Percentiles rank a stretch among this genome's conserved stretches.
phyloP scores from a whole-genome alignment of 2,329 filamentous ascomycete genomes.

The Fusarium austroafricanum region DNA sequence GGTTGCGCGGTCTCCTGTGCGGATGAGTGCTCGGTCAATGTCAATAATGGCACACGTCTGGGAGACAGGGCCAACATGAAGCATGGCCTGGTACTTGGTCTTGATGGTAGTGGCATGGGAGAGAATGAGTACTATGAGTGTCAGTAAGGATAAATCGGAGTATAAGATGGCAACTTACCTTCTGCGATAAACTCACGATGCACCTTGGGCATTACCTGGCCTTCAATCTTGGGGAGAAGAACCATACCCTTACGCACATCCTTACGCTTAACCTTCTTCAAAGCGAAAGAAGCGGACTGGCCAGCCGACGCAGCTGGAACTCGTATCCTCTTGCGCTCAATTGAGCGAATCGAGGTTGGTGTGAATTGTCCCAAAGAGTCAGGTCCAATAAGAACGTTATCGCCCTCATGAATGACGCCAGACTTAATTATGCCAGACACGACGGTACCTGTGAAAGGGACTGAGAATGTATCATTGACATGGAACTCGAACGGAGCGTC shows the following conservation, averaged over 20 bases:
- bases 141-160: constrained; percentile 8
- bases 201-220: constrained; percentile 75
- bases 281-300: constrained; percentile 90
- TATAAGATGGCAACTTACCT: constrained; percentile 57
- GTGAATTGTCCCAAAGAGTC: constrained; percentile 92
- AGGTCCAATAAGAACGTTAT: constrained; percentile 87
- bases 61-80: constrained; percentile 93
- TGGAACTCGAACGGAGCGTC: constrained; percentile 93
- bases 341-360: constrained; percentile 87
- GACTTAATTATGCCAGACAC: constrained; percentile 93
- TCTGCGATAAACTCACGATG: constrained; percentile 83
- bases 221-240: constrained; percentile 85
- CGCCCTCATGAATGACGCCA: constrained; percentile 89
- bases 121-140: constrained; percentile 80
- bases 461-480: constrained; percentile 97
- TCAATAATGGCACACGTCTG: constrained; percentile 98
- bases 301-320: constrained; percentile 91
- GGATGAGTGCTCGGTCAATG: constrained; percentile 94
- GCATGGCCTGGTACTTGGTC: constrained; percentile 96
- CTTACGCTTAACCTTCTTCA: constrained; percentile 87
- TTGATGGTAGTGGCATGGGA: constrained; percentile 98
- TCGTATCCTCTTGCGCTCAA: constrained; percentile 91
- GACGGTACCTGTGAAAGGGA: constrained; percentile 96
- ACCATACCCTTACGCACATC: constrained; percentile 99
- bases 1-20: constrained; percentile 91